Evolutionary conservation across 2,329 filamentous ascomycete genomes (phyloP).

Genomic region (Fusarium torulosum): DNA sequence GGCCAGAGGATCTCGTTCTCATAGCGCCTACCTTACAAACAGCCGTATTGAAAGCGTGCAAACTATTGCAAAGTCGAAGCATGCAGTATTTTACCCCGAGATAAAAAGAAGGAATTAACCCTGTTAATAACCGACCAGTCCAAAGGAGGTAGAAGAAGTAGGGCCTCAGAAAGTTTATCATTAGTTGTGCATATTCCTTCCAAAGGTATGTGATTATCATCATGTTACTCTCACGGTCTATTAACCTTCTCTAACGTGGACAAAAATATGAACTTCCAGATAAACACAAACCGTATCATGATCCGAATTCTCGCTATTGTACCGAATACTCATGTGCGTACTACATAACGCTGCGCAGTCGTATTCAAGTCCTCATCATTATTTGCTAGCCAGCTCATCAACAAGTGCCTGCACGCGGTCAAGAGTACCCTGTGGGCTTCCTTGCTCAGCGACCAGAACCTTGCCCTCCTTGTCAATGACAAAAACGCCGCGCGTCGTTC

Average conservation of each 20-base stretch:
- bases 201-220: background rate
- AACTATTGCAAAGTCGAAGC: no score
- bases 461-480: slow-evolving; percentile 86
- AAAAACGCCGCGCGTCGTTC: slow-evolving; percentile 88
- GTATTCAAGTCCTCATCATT: background rate
- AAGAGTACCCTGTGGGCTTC: slow-evolving; percentile 82
- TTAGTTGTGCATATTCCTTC: no score
- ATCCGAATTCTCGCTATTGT: background rate
- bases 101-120: no score
- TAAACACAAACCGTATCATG: background rate
- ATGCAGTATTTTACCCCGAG: no score
- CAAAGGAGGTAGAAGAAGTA: background rate
- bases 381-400: slow-evolving; percentile 54
- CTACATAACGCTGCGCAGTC: background rate
- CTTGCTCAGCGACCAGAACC: slow-evolving; percentile 79
- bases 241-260: slow-evolving; percentile 1
- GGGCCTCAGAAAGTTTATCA: rapidly evolving
- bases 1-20: no score
- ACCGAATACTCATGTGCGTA: background rate
- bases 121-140: no score
- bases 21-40: no score
- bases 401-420: slow-evolving; percentile 81
- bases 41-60: no score
- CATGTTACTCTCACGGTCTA: slow-evolving; percentile 19
- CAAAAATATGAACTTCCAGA: background rate